These are phyloP conservation scores for Helianthus annuus DNA, from an alignment of 129 eudicot genomes.

Conservation along the genomic window HanXRQr2.0-SUNRISE NC_035437.2:11156446-11156945, in stretches of 20 bases:
- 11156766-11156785: neutral
- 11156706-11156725: conserved; percentile 89
- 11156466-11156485: neutral
- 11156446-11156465: conserved; percentile 12
- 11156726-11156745: conserved; percentile 59
- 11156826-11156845: neutral
- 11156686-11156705: conserved; percentile 67
- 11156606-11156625: conserved; percentile 67
- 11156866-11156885: no score
- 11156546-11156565: conserved; percentile 58
- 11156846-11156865: no score
- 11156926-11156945: no score
- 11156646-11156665: conserved; percentile 86
- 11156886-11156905: no score
- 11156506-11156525: conserved; percentile 9
- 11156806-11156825: neutral
- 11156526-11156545: conserved; percentile 81
- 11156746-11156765: neutral
- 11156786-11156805: neutral
- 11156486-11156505: neutral
- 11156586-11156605: conserved; percentile 68
- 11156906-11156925: no score
- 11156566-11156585: conserved; percentile 38
- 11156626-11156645: conserved; percentile 72
- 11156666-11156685: conserved; percentile 71